Evolutionary conservation across 2,329 filamentous ascomycete species (phyloP).

Genomic region (Nemania abortiva): DNA sequence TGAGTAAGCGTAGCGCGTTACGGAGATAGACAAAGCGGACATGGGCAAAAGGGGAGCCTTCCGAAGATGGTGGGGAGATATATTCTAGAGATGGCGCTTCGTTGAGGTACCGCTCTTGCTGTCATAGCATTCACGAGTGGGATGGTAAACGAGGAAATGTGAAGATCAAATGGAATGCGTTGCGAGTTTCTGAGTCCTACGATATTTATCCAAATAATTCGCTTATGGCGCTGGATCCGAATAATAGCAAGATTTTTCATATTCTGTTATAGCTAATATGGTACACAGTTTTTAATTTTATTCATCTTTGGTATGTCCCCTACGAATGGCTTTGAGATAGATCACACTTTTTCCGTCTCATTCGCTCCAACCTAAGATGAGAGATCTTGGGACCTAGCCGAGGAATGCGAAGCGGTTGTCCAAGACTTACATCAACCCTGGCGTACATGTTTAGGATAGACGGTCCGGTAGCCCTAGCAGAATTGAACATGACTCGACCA

Average conservation of each 20-base stretch:
- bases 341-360: neutral
- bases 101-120: too few species aligned
- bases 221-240: neutral
- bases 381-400: neutral
- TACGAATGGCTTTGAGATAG: neutral
- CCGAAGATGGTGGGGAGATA: too few species aligned
- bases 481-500: conserved; percentile 11
- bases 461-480: neutral
- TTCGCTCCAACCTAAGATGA: neutral
- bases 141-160: neutral
- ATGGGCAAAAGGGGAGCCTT: too few species aligned
- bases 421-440: neutral
- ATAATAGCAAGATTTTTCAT: neutral
- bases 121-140: too few species aligned
- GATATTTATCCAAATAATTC: neutral
- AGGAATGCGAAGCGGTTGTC: neutral
- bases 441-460: neutral
- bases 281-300: neutral
- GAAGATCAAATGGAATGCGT: neutral
- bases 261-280: neutral
- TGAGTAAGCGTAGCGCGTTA: too few species aligned
- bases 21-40: too few species aligned
- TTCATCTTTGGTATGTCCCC: conserved; percentile 9
- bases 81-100: too few species aligned
- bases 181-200: neutral